Evolutionary conservation across 75 land plant genomes (phyloP).

Genomic region (Isoetes taiwanensis): DNA sequence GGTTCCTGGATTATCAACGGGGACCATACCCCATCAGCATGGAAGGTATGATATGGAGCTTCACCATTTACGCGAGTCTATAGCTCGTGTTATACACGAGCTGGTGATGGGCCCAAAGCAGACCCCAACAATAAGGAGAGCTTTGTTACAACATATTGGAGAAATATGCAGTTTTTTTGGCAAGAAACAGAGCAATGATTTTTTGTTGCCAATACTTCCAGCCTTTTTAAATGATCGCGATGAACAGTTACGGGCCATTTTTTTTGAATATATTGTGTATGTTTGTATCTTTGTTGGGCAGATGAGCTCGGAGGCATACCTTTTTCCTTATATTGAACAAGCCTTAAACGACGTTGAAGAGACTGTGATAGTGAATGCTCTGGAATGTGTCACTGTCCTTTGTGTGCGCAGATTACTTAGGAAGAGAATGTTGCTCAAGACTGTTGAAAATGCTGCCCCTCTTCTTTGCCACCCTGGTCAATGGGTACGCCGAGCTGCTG

Average conservation of each 20-base stretch:
- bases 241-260: constrained; percentile 78
- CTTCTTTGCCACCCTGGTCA: constrained; percentile 83
- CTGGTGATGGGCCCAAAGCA: constrained; percentile 97
- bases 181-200: constrained; percentile 77
- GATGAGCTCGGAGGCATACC: constrained; percentile 90
- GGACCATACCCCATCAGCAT: constrained; percentile 4
- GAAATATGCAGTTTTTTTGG: constrained; percentile 85
- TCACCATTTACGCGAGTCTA: constrained; percentile 61
- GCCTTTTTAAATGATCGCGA: constrained; percentile 97
- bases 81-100: constrained; percentile 88
- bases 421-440: constrained; percentile 59
- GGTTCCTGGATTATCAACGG: neutral
- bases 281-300: constrained; percentile 95
- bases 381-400: constrained; percentile 74
- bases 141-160: constrained; percentile 68
- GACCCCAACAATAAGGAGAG: constrained; percentile 85
- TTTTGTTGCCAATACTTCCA: constrained; percentile 86
- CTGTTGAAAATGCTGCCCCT: constrained; percentile 72
- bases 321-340: constrained; percentile 93
- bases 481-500: constrained; percentile 88
- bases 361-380: constrained; percentile 87
- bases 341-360: constrained; percentile 71
- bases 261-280: constrained; percentile 77
- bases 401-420: constrained; percentile 52
- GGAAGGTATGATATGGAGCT: constrained; percentile 37